A percentile compares a stretch with the other conserved stretches of the same genome.
These are phyloP conservation scores for Globisporangium orthogonon DNA, from an alignment of 352 stramenopile species.

Conservation along the genomic window DNA sequence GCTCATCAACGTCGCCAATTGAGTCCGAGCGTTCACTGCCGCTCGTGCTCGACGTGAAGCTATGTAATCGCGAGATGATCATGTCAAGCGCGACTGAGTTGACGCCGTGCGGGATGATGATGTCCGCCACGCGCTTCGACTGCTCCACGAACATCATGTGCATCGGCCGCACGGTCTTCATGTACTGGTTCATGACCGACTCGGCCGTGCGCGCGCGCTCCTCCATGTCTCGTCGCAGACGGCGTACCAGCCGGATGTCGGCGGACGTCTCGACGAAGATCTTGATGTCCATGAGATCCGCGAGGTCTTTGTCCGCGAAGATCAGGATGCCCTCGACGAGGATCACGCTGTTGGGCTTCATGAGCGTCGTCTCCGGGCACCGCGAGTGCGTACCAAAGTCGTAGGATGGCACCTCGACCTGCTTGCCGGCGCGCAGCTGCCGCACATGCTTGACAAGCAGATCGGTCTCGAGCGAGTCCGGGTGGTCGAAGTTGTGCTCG, in stretches of 20 bases:
- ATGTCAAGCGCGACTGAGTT: slow-evolving; percentile 93
- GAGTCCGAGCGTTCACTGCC: slow-evolving; percentile 44
- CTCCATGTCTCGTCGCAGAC: slow-evolving; percentile 91
- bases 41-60: slow-evolving; percentile 44
- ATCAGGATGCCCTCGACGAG: slow-evolving; percentile 97
- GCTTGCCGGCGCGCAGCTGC: slow-evolving; percentile 79
- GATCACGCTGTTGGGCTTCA: slow-evolving; percentile 91
- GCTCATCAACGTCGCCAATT: slow-evolving; percentile 28
- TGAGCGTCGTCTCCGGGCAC: slow-evolving; percentile 58
- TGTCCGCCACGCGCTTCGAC: slow-evolving; percentile 92
- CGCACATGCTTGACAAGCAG: slow-evolving; percentile 91
- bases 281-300: slow-evolving; percentile 94
- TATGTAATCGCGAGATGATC: slow-evolving; percentile 88
- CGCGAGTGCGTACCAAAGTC: slow-evolving; percentile 94
- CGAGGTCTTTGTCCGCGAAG: slow-evolving; percentile 88
- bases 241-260: slow-evolving; percentile 92
- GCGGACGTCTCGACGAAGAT: slow-evolving; percentile 95
- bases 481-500: slow-evolving; percentile 96
- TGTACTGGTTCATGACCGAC: slow-evolving; percentile 95
- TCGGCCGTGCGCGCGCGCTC: slow-evolving; percentile 93
- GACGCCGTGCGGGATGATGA: slow-evolving; percentile 93
- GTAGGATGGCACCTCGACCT: slow-evolving; percentile 91
- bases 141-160: slow-evolving; percentile 98
- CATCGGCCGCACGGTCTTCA: slow-evolving; percentile 97
- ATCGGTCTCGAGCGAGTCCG: slow-evolving; percentile 94